A percentile compares a stretch with the other conserved stretches of the same genome.
Conservation (phyloP, 805 yeast species). For the Metschnikowia picachoensis region DNA sequence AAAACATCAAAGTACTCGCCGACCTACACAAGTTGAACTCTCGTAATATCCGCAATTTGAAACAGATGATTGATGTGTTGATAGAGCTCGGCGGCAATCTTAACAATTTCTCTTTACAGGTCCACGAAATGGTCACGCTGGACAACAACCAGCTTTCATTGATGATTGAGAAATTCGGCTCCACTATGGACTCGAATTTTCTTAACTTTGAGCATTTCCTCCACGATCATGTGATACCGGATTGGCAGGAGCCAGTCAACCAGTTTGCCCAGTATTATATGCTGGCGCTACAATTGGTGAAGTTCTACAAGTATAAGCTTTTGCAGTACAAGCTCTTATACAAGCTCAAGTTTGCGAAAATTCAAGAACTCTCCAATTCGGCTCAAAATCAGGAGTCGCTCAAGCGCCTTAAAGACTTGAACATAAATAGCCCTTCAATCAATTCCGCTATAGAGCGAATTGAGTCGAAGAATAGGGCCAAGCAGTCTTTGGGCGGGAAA, state of each 20-base stretch:
- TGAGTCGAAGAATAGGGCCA: conserved; percentile 24
- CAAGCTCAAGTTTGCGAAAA: conserved; percentile 36
- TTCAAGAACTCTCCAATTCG: conserved; percentile 33
- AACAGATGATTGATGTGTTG: conserved; percentile 34
- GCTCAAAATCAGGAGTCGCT: conserved; percentile 16
- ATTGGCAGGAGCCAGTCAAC: conserved; percentile 50
- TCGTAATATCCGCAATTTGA: conserved; percentile 38
- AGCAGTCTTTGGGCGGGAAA: conserved; percentile 19
- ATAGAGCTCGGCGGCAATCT: conserved; percentile 55
- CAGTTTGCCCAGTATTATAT: conserved; percentile 44
- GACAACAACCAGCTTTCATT: conserved; percentile 27
- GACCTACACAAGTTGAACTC: conserved; percentile 37
- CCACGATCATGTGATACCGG: conserved; percentile 33
- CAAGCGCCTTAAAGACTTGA: conserved; percentile 31
- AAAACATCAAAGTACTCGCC: conserved; percentile 28
- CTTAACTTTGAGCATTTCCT: conserved; percentile 46
- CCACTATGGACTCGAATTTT: conserved; percentile 48
- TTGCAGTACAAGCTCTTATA: conserved; percentile 43
- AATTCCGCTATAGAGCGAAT: conserved; percentile 31
- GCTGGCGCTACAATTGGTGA: conserved; percentile 42
- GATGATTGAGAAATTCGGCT: conserved; percentile 49
- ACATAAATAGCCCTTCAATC: conserved; percentile 37
- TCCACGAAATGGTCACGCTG: conserved; percentile 23
- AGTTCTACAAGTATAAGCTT: conserved; percentile 50
- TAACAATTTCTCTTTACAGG: conserved; percentile 51